These are phyloP conservation scores for Colletotrichum echinochloae DNA, from an alignment of 2,329 filamentous ascomycete genomes.

Conservation along the genomic window DNA sequence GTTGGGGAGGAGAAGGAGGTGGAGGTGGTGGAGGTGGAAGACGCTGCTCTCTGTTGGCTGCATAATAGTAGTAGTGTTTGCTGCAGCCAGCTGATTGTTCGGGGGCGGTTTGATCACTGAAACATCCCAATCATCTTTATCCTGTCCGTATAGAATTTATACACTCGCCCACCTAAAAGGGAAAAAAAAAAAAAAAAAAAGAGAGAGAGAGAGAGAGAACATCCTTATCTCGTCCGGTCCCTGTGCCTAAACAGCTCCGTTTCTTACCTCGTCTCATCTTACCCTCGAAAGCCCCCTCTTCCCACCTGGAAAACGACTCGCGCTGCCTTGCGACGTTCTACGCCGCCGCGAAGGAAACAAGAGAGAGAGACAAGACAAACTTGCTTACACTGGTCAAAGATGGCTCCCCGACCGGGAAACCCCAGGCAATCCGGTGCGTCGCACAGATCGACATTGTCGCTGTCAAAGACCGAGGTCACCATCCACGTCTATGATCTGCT, in stretches of 20 bases:
- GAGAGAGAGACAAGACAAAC: not conserved
- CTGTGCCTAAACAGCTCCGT: not conserved
- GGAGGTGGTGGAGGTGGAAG: not conserved
- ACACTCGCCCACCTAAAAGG: not conserved
- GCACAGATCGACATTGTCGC: constrained; percentile 75
- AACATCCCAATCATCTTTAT: constrained; percentile 14
- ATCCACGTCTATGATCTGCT: constrained; percentile 85
- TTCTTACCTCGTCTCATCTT: constrained; percentile 10
- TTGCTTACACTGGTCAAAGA: constrained; percentile 15
- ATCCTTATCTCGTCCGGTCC: constrained; percentile 3
- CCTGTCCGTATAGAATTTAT: not conserved
- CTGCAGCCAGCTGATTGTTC: constrained; percentile 5
- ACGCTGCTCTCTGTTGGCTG: constrained; percentile 15
- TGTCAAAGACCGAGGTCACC: constrained; percentile 78
- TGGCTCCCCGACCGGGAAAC: constrained; percentile 37
- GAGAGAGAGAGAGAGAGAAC: too few species aligned
- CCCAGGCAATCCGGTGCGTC: constrained; percentile 45
- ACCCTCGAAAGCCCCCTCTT: constrained; percentile 3
- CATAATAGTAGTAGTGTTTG: constrained; percentile 2
- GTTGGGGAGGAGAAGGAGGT: not conserved
- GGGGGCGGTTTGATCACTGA: constrained; percentile 17
- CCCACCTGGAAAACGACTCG: not conserved
- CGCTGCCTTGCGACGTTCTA: constrained; percentile 17
- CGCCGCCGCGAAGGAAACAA: not conserved
- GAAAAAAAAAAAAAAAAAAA: too few species aligned